Evolutionary conservation across 2,329 filamentous ascomycete genomes (phyloP).

Genomic region (Fusarium xylarioides): DNA sequence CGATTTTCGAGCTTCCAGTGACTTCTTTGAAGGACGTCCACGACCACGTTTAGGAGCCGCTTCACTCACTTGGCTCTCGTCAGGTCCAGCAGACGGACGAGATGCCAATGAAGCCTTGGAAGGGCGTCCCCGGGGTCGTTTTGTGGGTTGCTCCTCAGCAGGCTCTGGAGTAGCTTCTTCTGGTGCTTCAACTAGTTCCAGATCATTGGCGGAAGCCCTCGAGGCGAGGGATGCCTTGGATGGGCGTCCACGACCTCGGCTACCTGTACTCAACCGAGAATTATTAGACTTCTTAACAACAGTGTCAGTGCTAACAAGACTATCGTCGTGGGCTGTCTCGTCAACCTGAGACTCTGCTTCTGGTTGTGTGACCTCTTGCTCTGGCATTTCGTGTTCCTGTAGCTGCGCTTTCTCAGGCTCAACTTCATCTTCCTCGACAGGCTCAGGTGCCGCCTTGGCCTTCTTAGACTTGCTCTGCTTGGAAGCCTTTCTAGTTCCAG

Average conservation of each 20-base stretch:
- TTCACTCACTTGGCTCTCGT: slow-evolving; percentile 34
- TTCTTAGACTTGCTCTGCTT: slow-evolving; percentile 61
- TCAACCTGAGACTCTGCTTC: slow-evolving; percentile 34
- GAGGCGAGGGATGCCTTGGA: slow-evolving; percentile 45
- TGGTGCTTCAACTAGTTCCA: slow-evolving; percentile 35
- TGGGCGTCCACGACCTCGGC: slow-evolving; percentile 43
- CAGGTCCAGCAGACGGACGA: slow-evolving; percentile 32
- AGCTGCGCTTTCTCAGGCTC: slow-evolving; percentile 14
- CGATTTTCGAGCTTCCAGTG: slow-evolving; percentile 39
- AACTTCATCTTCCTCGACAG: slow-evolving; percentile 36
- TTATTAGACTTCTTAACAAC: slow-evolving; percentile 50
- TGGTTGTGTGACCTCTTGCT: not conserved
- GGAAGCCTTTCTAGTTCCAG: slow-evolving; percentile 60
- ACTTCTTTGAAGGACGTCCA: slow-evolving; percentile 46
- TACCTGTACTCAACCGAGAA: slow-evolving; percentile 31
- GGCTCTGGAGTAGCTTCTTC: slow-evolving; percentile 15
- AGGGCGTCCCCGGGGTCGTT: slow-evolving; percentile 45
- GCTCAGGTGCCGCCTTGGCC: slow-evolving; percentile 47
- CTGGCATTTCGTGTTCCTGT: slow-evolving; percentile 1
- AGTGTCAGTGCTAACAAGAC: slow-evolving; percentile 54
- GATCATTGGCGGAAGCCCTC: slow-evolving; percentile 38
- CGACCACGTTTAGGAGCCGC: slow-evolving; percentile 43
- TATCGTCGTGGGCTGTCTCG: slow-evolving; percentile 49
- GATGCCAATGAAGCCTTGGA: slow-evolving; percentile 45
- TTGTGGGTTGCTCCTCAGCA: slow-evolving; percentile 31